Conservation (phyloP, 345 rosid species). For the Laguncularia racemosa region DNA sequence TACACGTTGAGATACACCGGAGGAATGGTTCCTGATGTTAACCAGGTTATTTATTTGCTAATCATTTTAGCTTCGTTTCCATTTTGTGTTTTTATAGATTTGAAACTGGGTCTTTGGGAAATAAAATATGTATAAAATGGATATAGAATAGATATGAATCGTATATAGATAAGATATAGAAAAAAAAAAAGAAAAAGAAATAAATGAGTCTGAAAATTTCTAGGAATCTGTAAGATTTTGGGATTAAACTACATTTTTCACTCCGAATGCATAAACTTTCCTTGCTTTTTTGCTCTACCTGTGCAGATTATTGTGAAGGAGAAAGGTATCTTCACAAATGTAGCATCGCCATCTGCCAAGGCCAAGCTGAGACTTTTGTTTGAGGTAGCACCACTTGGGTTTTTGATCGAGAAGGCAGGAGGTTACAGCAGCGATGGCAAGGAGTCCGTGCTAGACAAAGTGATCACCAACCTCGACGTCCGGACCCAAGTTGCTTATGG, state of each 20-base stretch:
- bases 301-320: slow-evolving; percentile 86
- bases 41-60: slow-evolving; percentile 40
- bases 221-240: not conserved
- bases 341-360: slow-evolving; percentile 75
- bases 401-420: slow-evolving; percentile 71
- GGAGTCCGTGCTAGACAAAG: slow-evolving; percentile 60
- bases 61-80: too few species aligned
- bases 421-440: slow-evolving; percentile 79
- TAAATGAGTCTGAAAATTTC: too few species aligned
- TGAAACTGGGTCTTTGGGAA: too few species aligned
- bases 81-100: too few species aligned
- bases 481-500: slow-evolving; percentile 98
- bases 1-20: slow-evolving; percentile 98
- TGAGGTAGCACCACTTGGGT: slow-evolving; percentile 79
- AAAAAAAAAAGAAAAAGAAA: too few species aligned
- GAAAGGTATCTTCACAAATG: slow-evolving; percentile 93
- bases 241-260: not conserved
- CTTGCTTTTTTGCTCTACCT: not conserved
- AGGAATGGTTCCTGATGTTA: slow-evolving; percentile 99
- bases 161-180: too few species aligned
- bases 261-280: not conserved
- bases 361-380: slow-evolving; percentile 86
- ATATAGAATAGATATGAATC: too few species aligned
- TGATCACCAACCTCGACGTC: slow-evolving; percentile 51
- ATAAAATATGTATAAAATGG: too few species aligned